Evolutionary conservation across 176 grass and related monocot genomes (phyloP).

Genomic region (Juncus inflexus): DNA sequence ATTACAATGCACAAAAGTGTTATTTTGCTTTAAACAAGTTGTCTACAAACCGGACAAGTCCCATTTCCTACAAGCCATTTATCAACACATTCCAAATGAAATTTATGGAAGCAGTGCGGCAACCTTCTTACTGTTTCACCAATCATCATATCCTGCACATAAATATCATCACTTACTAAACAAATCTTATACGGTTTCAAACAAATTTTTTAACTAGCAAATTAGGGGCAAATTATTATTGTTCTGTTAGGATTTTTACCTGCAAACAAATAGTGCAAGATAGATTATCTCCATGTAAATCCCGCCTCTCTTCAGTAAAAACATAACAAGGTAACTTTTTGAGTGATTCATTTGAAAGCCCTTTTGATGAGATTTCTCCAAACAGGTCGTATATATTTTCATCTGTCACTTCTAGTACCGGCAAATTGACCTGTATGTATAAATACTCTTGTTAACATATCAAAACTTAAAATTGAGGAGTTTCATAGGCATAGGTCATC

Average conservation of each 20-base stretch:
- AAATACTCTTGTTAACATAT: slow-evolving; percentile 4
- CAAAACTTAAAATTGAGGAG: neutral
- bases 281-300: slow-evolving; percentile 31
- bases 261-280: slow-evolving; percentile 77
- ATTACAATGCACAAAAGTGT: neutral
- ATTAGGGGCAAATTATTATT: slow-evolving; percentile 26
- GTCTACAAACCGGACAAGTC: slow-evolving; percentile 76
- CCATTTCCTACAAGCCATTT: slow-evolving; percentile 65
- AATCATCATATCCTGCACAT: slow-evolving; percentile 44
- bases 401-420: slow-evolving; percentile 45
- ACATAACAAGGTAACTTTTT: slow-evolving; percentile 67
- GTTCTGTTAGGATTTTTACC: slow-evolving; percentile 30
- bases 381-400: slow-evolving; percentile 46
- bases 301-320: slow-evolving; percentile 45
- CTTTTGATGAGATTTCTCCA: slow-evolving; percentile 45
- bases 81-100: slow-evolving; percentile 69
- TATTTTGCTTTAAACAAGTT: slow-evolving; percentile 39
- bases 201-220: slow-evolving; percentile 28
- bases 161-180: neutral
- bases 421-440: slow-evolving; percentile 28
- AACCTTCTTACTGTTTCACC: slow-evolving; percentile 57
- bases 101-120: slow-evolving; percentile 58
- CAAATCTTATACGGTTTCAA: neutral
- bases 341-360: slow-evolving; percentile 47
- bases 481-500: neutral